Evolutionary conservation across 192 early-diverging fungal species (phyloP), one percentile per base, ranked within the genome.

Genomic region (Coemansia guatemalensis): DNA sequence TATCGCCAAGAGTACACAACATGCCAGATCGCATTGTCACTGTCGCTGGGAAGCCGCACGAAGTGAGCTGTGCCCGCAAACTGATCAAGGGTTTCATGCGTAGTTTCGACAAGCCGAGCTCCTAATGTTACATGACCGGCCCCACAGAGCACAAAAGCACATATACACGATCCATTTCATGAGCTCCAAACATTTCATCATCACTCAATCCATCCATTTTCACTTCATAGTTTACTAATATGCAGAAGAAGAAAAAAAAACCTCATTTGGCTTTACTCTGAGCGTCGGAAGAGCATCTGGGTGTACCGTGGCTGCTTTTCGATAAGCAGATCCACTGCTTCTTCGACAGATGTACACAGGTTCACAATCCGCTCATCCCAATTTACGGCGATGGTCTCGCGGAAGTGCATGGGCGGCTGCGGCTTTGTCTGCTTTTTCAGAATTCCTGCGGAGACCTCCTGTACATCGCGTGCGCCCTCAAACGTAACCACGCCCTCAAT

Each of bases 401-500:
- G 71, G 32, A 82, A 63, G 41, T 74, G 60, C 74, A 73, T 76
- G 17, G 70, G 71, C 56, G 56, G 63, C 64, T 82, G 74, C 33
- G 24, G 57, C 9, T 52, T 23, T 32, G 53, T 58, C 48, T 68
- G 71, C 23, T 33, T 58, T 65, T 76, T 82, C 35, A 71, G 48
- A 30, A 82, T 77, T 2, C 67, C 73, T 0, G 71, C 69, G 1
- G 68, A 51, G 2, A 77, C 68, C 33, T 82, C 71, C 58, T 77
- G 73, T n/a, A 77, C 61, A 62, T 77, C 63, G 58, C 78, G 64
- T 59, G 75, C 82, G 35, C 87, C 86, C 60, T 90, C 88, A 67
- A 99, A 99, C 55, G 86, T 90, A 48, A 99, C 88, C 11, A 93
- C 67, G 25, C 84, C 74, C 30, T 94, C 92, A 32, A 95, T 89